Base-by-base conservation (phyloP, 1,284 basidiomycete genomes). In the Heterobasidion occidentale region DNA sequence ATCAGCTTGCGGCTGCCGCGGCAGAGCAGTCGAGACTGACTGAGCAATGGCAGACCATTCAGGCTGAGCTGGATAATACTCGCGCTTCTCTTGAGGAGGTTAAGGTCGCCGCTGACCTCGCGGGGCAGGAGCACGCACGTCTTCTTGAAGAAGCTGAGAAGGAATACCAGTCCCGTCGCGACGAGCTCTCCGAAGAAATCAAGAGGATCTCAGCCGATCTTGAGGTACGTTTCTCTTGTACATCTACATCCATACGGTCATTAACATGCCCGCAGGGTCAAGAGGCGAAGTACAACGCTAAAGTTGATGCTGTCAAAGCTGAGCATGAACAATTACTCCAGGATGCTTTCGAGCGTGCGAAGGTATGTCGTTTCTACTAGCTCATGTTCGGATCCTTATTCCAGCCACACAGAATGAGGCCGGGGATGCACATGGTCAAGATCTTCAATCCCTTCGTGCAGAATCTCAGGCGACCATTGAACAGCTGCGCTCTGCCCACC, bases 261-360 rank as follows among this genome's bases (percentile, higher is more conserved):
- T 46, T 20, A 46, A 5, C 53, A 12, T 49, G 53, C 54, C 47
- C 58, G 44, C 61, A 91, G 89, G 74, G 74, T 54, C 82, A 90
- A 74, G 86, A 89, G 65, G 72, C 78, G 7, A 76, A 83, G 56
- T 90, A 90, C 66, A 75, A 78, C 64, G 74, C 75, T 4, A 85
- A 84, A 69, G 78, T 92, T 20, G 80, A 84, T 17, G 77, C 67
- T 11, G 80, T 90, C 45, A 84, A 85, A 64, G 77, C 73, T 15
- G 86, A 90, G 63, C 85, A 90, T 59, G 76, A 78, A n/a, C 70
- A 75, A 55, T 73, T 83, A 34, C 70, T 92, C 27, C 72, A 84
- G 62, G 80, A 87, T 58, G 84, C 83, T 2, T 92, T 90, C 65
- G 79, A 88, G 61, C 80, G 78, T 53, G 90, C 90, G 14, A 92